Evolutionary conservation across 176 grass and related monocot species (phyloP).

Genomic region (Chrysopogon serrulatus): DNA sequence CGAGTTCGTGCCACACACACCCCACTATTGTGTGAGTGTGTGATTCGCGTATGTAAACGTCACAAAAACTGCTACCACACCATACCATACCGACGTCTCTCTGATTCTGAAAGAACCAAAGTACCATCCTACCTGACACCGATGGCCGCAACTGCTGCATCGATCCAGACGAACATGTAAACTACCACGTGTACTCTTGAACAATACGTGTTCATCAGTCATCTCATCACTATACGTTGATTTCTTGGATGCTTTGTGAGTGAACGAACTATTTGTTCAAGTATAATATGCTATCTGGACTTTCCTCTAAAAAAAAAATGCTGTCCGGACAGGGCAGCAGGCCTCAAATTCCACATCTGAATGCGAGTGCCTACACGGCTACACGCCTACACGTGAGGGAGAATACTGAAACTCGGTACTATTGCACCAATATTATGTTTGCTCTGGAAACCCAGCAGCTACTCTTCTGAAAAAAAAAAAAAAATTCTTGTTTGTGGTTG

Average conservation of each 20-base stretch:
- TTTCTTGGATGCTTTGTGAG: not conserved
- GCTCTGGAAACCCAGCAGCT: not conserved
- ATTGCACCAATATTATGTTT: not conserved
- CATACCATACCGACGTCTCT: not conserved
- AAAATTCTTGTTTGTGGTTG: not conserved
- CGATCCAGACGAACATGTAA: not conserved
- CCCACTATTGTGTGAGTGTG: not conserved
- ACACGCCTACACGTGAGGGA: not conserved
- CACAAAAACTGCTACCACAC: not conserved
- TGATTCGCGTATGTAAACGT: not conserved
- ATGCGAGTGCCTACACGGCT: not conserved
- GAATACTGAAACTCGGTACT: not conserved
- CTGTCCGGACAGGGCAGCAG: not conserved
- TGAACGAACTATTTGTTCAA: not conserved
- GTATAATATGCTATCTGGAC: not conserved
- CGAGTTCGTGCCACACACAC: not conserved
- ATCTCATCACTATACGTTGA: not conserved
- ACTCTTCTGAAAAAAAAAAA: not conserved
- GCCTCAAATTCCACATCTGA: not conserved
- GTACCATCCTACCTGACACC: not conserved
- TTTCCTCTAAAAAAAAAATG: no score
- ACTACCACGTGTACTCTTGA: not conserved
- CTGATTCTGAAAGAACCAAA: conserved; percentile 9
- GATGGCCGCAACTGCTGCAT: not conserved
- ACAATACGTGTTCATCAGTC: not conserved